Conservation (phyloP, 2,329 filamentous ascomycete genomes). For the Penicillium janthinellum region DNA sequence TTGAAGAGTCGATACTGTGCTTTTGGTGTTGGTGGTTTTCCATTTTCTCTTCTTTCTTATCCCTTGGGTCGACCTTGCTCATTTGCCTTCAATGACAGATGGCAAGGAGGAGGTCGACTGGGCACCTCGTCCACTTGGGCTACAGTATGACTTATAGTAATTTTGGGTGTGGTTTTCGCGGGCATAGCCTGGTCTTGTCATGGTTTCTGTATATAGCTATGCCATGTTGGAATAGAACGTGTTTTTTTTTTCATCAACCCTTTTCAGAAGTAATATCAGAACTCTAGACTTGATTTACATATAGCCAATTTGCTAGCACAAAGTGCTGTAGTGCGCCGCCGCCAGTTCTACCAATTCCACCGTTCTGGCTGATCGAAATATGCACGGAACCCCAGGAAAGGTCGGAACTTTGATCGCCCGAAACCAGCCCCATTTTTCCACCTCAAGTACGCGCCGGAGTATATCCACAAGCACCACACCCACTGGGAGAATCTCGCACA, state of each 20-base stretch:
- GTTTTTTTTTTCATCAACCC: slow-evolving; percentile 12
- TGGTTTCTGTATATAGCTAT: slow-evolving; percentile 31
- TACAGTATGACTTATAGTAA: slow-evolving; percentile 26
- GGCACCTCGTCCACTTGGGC: slow-evolving; percentile 11
- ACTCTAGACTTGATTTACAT: not conserved
- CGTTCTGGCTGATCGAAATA: too few species aligned
- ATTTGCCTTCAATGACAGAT: not conserved
- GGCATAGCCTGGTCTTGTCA: slow-evolving; percentile 22
- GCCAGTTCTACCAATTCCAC: too few species aligned
- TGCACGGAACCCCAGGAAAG: not conserved
- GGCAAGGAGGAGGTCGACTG: not conserved
- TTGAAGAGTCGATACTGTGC: slow-evolving; percentile 16
- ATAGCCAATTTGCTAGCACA: not conserved
- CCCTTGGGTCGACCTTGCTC: not conserved
- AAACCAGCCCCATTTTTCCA: slow-evolving; percentile 9
- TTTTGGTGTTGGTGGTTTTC: slow-evolving; percentile 31
- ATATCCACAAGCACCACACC: not conserved
- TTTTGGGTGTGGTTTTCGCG: slow-evolving; percentile 12
- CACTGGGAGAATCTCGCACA: not conserved
- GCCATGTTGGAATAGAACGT: slow-evolving; percentile 26
- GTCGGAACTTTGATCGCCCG: slow-evolving; percentile 27
- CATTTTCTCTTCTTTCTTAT: slow-evolving; percentile 15
- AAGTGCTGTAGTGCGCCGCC: not conserved
- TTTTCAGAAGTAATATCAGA: not conserved
- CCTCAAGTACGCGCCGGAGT: not conserved